Percentiles rank a stretch among this genome's conserved stretches.
Conservation (phyloP, 805 yeast species). For the Metschnikowia lunata region DNA sequence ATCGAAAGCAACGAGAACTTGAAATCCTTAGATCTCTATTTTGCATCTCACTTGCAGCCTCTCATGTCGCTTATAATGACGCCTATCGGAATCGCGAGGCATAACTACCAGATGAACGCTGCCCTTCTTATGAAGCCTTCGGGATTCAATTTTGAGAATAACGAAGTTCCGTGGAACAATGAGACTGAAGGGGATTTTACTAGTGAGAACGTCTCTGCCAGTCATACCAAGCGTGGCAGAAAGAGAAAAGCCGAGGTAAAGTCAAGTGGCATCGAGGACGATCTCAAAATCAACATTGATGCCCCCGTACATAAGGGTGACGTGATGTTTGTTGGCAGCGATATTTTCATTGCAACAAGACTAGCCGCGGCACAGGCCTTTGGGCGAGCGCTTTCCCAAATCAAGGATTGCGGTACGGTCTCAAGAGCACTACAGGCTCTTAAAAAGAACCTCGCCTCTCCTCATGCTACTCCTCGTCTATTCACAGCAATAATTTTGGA, state of each 20-base stretch:
- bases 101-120: conserved; percentile 78
- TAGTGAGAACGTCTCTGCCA: conserved; percentile 15
- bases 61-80: conserved; percentile 72
- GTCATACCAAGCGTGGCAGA: conserved; percentile 34
- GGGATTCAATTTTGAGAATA: conserved; percentile 38
- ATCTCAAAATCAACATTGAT: conserved; percentile 77
- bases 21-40: conserved; percentile 45
- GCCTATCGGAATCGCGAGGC: conserved; percentile 91
- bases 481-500: conserved; percentile 65
- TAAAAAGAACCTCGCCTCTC: conserved; percentile 45
- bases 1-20: conserved; percentile 24
- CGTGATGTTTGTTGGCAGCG: conserved; percentile 75
- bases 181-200: conserved; percentile 9
- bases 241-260: conserved; percentile 40
- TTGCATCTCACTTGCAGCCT: conserved; percentile 55
- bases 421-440: conserved; percentile 35
- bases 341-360: conserved; percentile 70
- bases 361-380: conserved; percentile 70
- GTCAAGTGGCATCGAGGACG: conserved; percentile 46
- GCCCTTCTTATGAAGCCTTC: conserved; percentile 76
- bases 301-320: conserved; percentile 92
- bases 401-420: conserved; percentile 38
- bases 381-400: conserved; percentile 59
- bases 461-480: conserved; percentile 79
- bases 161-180: conserved; percentile 11